A percentile compares a stretch with the other conserved stretches of the same genome.
Conservation (phyloP, 1,284 basidiomycete genomes). For the Malassezia caprae region DNA sequence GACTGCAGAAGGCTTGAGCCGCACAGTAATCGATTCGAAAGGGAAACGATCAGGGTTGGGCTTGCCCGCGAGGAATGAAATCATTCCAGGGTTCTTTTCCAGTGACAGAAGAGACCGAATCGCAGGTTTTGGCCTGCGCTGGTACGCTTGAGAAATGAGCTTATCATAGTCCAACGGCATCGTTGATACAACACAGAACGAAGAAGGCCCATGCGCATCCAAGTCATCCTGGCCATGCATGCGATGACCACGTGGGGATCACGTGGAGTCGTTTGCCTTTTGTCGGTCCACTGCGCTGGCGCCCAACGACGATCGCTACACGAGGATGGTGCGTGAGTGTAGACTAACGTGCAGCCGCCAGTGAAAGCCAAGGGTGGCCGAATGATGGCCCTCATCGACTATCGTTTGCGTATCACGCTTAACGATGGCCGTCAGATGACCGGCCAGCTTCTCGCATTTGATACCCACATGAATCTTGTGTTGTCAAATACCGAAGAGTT, state of each 20-base stretch:
- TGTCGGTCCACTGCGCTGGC: background rate
- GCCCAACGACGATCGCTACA: slow-evolving; percentile 1
- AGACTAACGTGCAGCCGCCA: slow-evolving; percentile 25
- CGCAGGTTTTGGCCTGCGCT: slow-evolving; percentile 25
- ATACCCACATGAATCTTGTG: slow-evolving; percentile 99
- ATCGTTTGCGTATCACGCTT: slow-evolving; percentile 90
- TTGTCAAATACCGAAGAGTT: slow-evolving; percentile 64
- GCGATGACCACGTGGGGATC: slow-evolving; percentile 1
- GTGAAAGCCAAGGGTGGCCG: slow-evolving; percentile 53
- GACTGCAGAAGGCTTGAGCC: slow-evolving; percentile 49
- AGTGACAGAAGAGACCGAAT: slow-evolving; percentile 62
- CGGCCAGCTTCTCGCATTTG: slow-evolving; percentile 98
- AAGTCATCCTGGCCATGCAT: background rate
- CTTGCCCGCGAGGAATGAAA: slow-evolving; percentile 62
- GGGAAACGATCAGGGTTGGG: slow-evolving; percentile 86
- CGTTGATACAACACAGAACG: background rate
- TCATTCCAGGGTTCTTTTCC: slow-evolving; percentile 66
- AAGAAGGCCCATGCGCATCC: background rate
- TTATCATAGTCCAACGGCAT: slow-evolving; percentile 10
- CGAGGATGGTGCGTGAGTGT: background rate
- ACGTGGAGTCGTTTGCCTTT: slow-evolving; percentile 9
- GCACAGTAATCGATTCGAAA: slow-evolving; percentile 61
- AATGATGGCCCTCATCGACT: slow-evolving; percentile 96
- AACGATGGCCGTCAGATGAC: slow-evolving; percentile 93
- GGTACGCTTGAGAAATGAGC: background rate